phyloP scores from a whole-genome alignment of 139 green algal genomes.

The Protoeuglena noctilucae region DNA sequence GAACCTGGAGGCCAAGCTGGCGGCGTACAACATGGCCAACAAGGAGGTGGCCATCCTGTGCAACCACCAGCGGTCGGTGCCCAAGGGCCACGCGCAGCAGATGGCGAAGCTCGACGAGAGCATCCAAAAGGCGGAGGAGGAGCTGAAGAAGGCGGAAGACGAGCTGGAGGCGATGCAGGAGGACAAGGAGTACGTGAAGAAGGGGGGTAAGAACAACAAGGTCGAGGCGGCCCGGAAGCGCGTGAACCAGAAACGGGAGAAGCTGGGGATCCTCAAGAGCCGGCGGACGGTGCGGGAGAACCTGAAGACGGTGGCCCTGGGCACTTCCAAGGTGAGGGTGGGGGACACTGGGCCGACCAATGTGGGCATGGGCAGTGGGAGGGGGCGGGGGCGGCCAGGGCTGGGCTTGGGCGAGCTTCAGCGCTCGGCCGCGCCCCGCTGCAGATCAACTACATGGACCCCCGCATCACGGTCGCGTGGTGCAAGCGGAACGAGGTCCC shows the following conservation, averaged over 20 bases:
- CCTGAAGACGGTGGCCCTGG: slow-evolving; percentile 91
- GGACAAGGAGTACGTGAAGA: slow-evolving; percentile 16
- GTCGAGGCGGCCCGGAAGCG: slow-evolving; percentile 17
- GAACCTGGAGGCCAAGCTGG: slow-evolving; percentile 51
- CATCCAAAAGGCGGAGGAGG: slow-evolving; percentile 19
- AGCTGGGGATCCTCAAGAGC: slow-evolving; percentile 20
- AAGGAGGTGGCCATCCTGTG: slow-evolving; percentile 98
- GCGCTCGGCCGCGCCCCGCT: no score
- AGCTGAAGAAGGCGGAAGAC: slow-evolving; percentile 39
- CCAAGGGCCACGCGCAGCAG: slow-evolving; percentile 65
- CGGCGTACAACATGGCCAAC: slow-evolving; percentile 88
- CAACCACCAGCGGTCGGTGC: slow-evolving; percentile 88
- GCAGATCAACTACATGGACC: slow-evolving; percentile 99
- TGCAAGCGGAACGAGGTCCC: slow-evolving; percentile 81
- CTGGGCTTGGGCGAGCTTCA: no score
- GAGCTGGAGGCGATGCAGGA: slow-evolving; percentile 36
- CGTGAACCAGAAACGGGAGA: slow-evolving; percentile 41
- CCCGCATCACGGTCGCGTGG: slow-evolving; percentile 94
- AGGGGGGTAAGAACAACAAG: slow-evolving; percentile 24
- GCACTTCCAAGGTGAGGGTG: slow-evolving; percentile 95
- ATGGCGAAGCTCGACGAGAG: slow-evolving; percentile 63
- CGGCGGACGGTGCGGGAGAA: slow-evolving; percentile 58
- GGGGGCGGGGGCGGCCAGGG: no score
- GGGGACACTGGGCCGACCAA: no score
- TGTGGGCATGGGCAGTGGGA: no score